phyloP scores from a whole-genome alignment of 2,329 filamentous ascomycete species.

The Monilinia polystroma region DNA sequence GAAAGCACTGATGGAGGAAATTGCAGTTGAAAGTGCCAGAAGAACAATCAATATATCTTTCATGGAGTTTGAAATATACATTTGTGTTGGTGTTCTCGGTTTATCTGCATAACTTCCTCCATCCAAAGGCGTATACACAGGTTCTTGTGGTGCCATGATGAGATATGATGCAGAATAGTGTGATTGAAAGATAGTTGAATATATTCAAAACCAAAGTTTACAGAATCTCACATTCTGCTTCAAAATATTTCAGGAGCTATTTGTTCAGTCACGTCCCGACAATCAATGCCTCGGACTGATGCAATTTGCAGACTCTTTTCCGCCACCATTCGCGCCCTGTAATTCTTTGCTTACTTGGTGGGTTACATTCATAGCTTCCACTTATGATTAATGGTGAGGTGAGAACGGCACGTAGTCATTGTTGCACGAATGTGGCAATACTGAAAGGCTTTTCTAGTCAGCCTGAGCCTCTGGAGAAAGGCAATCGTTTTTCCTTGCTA shows the following conservation, averaged over 20 bases:
- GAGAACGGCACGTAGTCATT: background rate
- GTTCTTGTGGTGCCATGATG: background rate
- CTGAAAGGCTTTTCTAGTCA: background rate
- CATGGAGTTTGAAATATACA: background rate
- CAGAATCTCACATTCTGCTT: background rate
- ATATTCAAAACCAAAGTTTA: background rate
- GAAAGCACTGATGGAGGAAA: background rate
- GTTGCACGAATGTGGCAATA: background rate
- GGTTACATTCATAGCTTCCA: background rate
- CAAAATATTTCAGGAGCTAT: background rate
- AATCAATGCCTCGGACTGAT: background rate
- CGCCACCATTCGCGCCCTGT: background rate
- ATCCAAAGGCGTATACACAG: background rate
- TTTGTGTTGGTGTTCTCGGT: background rate
- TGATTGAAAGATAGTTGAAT: background rate
- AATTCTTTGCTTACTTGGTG: background rate
- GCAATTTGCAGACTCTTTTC: background rate
- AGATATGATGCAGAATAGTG: background rate
- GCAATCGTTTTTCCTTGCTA: background rate
- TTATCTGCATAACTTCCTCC: background rate
- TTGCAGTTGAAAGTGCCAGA: background rate
- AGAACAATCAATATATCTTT: background rate
- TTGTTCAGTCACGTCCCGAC: background rate
- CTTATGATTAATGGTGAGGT: background rate
- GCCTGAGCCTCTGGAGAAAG: background rate